Evolutionary conservation across 257 asterid genomes (phyloP), one percentile per base, ranked within the genome.

Genomic region (Jacaranda copaia): DNA sequence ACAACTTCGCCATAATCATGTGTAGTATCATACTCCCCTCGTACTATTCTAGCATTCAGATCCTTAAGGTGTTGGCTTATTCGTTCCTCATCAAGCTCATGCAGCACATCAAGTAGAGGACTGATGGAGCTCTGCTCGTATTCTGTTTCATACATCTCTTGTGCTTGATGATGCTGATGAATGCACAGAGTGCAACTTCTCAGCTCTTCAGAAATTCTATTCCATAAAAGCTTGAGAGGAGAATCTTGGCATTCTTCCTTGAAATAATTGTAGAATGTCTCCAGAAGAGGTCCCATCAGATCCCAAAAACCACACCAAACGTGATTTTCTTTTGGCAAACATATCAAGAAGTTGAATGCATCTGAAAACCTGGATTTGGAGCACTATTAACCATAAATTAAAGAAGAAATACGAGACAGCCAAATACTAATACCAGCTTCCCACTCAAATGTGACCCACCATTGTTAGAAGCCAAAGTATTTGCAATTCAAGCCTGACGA

Each of bases 81-180:
- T 56, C 99, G 89, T 69, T 93, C 96, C 84, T 93, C 99, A 73
- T 95, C 99, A 74, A 95, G 97, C 52, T 80, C 73, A 63, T 25
- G 91, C 77, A 95, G 84, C 75, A 90, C 97, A 45, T 89, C 89
- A 74, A 95, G 98, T 60, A 93, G 96, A 73, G 97, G 94, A 66
- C 94, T 85, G 39, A 95, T 81, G 72, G 96, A 88, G 80, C 88
- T 84, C 72, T 76, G 82, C 79, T 93, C 97, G 66, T 91, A 95
- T 64, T 95, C 98, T 3, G 84, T 80, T 43, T 59, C 81, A 72
- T 89, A 95, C 86, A 88, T 92, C 80, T 91, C 92, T 75, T 88
- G 96, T 63, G 97, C 94, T 82, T 91, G 99, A 90, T 95, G 98
- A 78, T 95, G 97, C 84, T 93, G 97, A 65, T 89, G 92, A 66